These are phyloP conservation scores for Lichina pygmaea DNA, from an alignment of 495 filamentous ascomycete genomes.

Conservation along the genomic window DNA sequence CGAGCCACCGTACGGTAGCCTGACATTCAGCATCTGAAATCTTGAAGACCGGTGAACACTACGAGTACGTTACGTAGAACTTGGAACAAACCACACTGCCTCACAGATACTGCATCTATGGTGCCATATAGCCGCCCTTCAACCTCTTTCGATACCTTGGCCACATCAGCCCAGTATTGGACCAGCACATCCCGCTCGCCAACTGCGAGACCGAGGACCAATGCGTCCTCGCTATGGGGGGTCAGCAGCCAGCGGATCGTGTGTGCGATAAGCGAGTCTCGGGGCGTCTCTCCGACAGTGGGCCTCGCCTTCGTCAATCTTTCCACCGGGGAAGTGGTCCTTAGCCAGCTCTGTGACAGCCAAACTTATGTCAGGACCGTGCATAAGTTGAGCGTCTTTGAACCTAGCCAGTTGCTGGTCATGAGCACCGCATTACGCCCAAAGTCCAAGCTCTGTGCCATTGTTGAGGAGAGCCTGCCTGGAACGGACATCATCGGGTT, in stretches of 20 bases:
- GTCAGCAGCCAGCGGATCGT: conserved; percentile 42
- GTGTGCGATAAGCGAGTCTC: conserved; percentile 77
- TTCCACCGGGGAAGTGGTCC: conserved; percentile 50
- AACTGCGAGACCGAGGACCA: conserved; percentile 25
- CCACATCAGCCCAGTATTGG: conserved; percentile 11
- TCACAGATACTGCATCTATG: no score
- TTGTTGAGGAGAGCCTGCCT: conserved; percentile 43
- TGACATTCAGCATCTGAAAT: no score
- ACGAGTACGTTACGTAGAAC: no score
- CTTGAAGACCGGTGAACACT: no score
- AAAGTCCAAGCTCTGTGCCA: conserved; percentile 49
- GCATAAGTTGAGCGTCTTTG: conserved; percentile 55
- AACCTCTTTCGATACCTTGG: conserved; percentile 12
- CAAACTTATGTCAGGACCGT: conserved; percentile 67
- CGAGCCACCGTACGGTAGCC: no score
- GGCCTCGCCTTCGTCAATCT: conserved; percentile 77
- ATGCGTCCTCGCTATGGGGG: conserved; percentile 29
- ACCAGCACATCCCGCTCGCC: conserved; percentile 7
- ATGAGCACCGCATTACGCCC: conserved; percentile 36
- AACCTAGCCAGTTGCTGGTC: conserved; percentile 50
- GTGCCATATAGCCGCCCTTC: conserved; percentile 5
- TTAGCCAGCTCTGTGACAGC: conserved; percentile 76
- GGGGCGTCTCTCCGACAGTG: conserved; percentile 61
- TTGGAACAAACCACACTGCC: no score
- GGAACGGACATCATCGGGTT: conserved; percentile 28